Evolutionary conservation across 179 eudicot species (phyloP).

Genomic region (Vitellaria paradoxa): DNA sequence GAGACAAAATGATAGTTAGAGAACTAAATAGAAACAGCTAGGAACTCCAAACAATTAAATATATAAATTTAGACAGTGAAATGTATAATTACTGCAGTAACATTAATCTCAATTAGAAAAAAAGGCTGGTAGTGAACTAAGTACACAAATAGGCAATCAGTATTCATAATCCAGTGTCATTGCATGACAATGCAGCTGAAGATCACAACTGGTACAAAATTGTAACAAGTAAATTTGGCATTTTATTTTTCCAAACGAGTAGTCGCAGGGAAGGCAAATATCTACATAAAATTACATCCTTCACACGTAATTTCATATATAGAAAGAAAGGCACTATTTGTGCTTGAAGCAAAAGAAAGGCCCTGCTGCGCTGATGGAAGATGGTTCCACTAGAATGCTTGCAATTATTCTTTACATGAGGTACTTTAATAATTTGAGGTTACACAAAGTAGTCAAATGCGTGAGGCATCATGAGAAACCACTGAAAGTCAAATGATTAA

Average conservation of each 20-base stretch:
- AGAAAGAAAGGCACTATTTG: neutral
- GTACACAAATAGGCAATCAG: neutral
- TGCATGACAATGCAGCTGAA: neutral
- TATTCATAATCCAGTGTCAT: neutral
- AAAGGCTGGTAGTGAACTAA: neutral
- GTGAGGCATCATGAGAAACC: neutral
- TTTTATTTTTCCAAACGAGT: neutral
- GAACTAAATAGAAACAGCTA: neutral
- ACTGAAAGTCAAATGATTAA: constrained; percentile 2
- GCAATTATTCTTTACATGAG: neutral
- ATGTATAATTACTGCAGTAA: neutral
- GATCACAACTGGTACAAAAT: neutral
- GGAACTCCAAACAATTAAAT: neutral
- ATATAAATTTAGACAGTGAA: neutral
- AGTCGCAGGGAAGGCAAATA: neutral
- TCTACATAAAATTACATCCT: neutral
- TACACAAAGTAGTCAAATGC: too few relatives aligned
- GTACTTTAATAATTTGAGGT: neutral
- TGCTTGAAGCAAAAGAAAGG: neutral
- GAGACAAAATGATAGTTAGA: constrained; percentile 2
- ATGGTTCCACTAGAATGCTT: neutral
- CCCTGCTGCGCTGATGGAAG: neutral
- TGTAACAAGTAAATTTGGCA: neutral
- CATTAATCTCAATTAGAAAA: neutral
- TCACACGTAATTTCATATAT: neutral